A percentile compares a stretch with the other conserved stretches of the same genome.
Evolutionary conservation across 768 basidiomycete genomes (phyloP).

Genomic region (Termitomyces sp.): DNA sequence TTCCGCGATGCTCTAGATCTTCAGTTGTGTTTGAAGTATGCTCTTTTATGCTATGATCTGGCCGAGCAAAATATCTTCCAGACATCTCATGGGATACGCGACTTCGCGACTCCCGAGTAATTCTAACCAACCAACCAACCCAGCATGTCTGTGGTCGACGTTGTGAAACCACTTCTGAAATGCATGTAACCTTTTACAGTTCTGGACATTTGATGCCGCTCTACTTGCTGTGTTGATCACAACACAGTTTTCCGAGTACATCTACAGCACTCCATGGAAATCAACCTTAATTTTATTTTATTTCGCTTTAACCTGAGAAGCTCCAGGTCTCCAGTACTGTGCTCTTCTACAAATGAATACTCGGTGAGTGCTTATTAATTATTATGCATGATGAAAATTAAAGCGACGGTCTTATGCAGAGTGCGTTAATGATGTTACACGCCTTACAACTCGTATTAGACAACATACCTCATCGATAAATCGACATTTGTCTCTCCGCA

Average conservation of each 20-base stretch:
- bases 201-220: background rate
- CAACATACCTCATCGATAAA: background rate
- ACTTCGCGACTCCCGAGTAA: too few species aligned
- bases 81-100: background rate
- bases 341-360: background rate
- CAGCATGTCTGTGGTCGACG: too few species aligned
- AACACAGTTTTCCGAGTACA: background rate
- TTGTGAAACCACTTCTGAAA: background rate
- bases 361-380: background rate
- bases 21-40: background rate
- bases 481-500: conserved; percentile 8
- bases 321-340: background rate
- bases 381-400: background rate
- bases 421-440: background rate
- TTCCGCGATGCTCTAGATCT: too few species aligned
- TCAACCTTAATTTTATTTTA: background rate
- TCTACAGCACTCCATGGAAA: background rate
- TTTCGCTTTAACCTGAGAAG: background rate
- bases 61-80: background rate
- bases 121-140: too few species aligned
- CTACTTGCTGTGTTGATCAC: background rate
- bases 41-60: background rate
- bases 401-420: background rate
- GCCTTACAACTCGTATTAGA: background rate
- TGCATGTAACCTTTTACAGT: too few species aligned